Base-by-base conservation (phyloP, 2,329 filamentous ascomycete species). In the Paraphoma chrysanthemicola region DNA sequence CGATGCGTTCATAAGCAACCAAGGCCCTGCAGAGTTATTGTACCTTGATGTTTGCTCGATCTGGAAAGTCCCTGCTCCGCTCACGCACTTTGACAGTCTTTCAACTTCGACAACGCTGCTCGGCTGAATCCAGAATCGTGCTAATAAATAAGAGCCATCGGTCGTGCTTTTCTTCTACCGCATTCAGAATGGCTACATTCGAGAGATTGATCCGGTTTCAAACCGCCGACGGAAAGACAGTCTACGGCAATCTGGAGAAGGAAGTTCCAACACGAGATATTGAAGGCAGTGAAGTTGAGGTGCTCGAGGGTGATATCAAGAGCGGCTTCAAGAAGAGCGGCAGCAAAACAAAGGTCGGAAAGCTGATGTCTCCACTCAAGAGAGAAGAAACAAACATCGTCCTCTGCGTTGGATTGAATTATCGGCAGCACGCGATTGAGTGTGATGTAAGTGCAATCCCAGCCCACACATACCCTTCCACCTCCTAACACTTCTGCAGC, bases 361-460 rank as follows among this genome's bases (percentile, higher is more conserved):
- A 74, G 68, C 57, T 77, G 11, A 59, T 77, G 1, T 62, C 56
- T 48, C 74, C 74, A 1, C 44, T 77, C 1, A 63, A 68, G 1
- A 56, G 51, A 11, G 68, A 68, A 14, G 49, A 45, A 10, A 16
- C 41, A n/a, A 69, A 69, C 36, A 71, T 74, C 6, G 57, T 76
- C 38, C 61, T 70, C 36, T 75, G 74, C 54, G 68, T 77, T 12
- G 74, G 74, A 2, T 56, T 77, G 17, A 77, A 77, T 53, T 77
- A 77, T 63, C 58, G 61, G 16, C 55, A 67, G 33, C 74, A 77
- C 58, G 73, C 73, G 3, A 64, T 71, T 44, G 74, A 77, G 57
- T 63, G 65, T 39, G 71, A 71, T 33, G 70, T 73, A 50, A 30
- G 59, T 63, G 10, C 31, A 29, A 42, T 14, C 6, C 23, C 23